Evolutionary conservation across 148 eudicot genomes (phyloP), one percentile per base, ranked within the genome.

Genomic region (Rhododendron vialii): DNA sequence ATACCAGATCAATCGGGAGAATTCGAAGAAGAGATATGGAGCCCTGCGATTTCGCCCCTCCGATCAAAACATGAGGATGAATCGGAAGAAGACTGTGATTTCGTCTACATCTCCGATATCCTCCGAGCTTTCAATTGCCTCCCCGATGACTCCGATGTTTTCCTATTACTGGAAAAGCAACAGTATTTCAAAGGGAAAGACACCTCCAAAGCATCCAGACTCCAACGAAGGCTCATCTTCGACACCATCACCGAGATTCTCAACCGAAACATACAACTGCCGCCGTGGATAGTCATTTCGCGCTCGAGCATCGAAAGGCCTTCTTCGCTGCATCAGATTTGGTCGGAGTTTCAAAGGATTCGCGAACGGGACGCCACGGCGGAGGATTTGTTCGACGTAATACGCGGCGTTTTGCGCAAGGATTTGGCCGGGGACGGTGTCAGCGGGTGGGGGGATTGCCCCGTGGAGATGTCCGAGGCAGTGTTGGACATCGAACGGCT

Each of bases 401-500:
- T 98, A 0, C 92, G 95, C 88, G 90, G 95, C 7, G 95, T 93
- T 53, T 85, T 98, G 35, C 93, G 91, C 87, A 94, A 92, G 85
- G 99, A 98, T 61, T 85, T 98, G 82, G 95, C 93, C 11, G 91
- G 87, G 28, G 96, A 94, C 5, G 36, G 75, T 30, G 85, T 91
- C 0, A 90, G 83, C 65, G 97, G 91, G 2, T 98, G 99, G 99
- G 94, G 86, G 12, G 95, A 91, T 77, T 89, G 86, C 81, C 94
- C 90, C 15, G 78, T 93, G 83, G 98, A 98, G 94, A 83, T 86
- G 89, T 94, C 98, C 0, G 98, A 94, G 81, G 92, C 92, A 5
- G 91, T 94, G 51, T 80, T 98, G 86, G 94, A 98, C 88, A 93
- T 98, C 76, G 99, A 98, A 86, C 89, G 98, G 87, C 51, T 93